Evolutionary conservation across 495 filamentous ascomycete genomes (phyloP), one percentile per base, ranked within the genome.

Genomic region (Amphirosellinia nigrospora): DNA sequence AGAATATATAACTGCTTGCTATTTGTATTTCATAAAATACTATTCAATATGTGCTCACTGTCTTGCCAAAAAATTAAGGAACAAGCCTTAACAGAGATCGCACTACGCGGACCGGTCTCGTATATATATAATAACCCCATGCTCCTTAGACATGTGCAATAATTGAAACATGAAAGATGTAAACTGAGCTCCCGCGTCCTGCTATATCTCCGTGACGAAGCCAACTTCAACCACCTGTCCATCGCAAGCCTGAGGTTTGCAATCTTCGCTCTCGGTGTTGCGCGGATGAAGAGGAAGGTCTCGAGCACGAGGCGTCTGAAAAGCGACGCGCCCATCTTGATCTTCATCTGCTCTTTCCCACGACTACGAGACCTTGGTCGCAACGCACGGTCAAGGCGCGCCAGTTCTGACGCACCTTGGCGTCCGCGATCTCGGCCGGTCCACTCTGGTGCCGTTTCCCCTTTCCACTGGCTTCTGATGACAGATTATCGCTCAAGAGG

Each of bases 321-420:
- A 41, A 84, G 73, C 34, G 85, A 81, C 28, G 81, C 83, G 8
- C 77, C 79, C 8, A 68, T 48, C 58, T 78, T 79, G 70, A 93
- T 83, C 23, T 80, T 80, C 84, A 93, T 85, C 80, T 92, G 86
- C 71, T 93, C 91, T 93, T 93, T 19, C 91, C 91, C 19, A 93
- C 82, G 26, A 93, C 84, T 93, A 92, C 45, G 91, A 77, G 38
- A 91, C 83, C 71, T 90, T 89, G 34, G 82, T 82, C n/a, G 83
- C 82, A 67, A 90, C 1, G 89, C 89, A 0, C 79, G 74, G 28
- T 90, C 85, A 0, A 93, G 77, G 5, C 80, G 76, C 0, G 81
- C 84, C 1, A 89, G 74, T 39, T 86, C 1, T 69, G 78, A 11
- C 80, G 78, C 5, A 81, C 70, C 15, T 78, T 77, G 15, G 80